Evolutionary conservation across 371 early-diverging fungal species (phyloP), one percentile per base, ranked within the genome.

Genomic region (Apophysomyces elegans): DNA sequence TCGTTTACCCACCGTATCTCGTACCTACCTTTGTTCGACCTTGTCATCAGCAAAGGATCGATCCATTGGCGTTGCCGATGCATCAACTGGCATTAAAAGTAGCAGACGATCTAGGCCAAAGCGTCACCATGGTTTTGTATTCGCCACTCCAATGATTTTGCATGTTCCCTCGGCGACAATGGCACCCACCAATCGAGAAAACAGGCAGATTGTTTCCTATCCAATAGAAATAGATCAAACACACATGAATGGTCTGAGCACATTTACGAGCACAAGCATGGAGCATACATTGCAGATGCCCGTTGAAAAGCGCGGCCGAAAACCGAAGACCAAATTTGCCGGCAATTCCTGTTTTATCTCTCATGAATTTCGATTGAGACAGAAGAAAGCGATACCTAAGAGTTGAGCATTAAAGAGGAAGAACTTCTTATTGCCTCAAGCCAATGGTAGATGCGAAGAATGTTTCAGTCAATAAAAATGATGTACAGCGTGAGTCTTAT

Each of bases 311-410:
- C 54, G 54, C 21, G 54, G 54, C 9, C 54, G 54, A 16, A 50
- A 50, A 11, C 54, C 54, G 21, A 50, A 50, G 35, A 50, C 54
- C 9, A 50, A 50, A 21, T 50, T 50, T 11, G 54, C 54, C 9
- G 54, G 54, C 21, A 50, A 50, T 21, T 18, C 21, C 1, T 50
- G 54, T 21, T 50, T 50, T 9, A 8, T 50, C 21, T 50, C 54
- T 18, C 54, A 50, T 50, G 54, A 50, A 11, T 50, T 50, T 50
- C 54, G 54, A 18, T 50, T 50, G 21, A 50, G 54, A 50, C 54
- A 50, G 54, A 50, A 50, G 21, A 50, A 50, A 50, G 21, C 21
- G 18, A 21, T 11, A 26, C 5, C 54, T 11, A 50, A 21, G 8
- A 21, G 4, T 26, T 50, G 11, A 50, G 16, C 21, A 11, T 21